Evolutionary conservation across 805 yeast genomes (phyloP), one percentile per base, ranked within the genome.

Genomic region (Wickerhamiella hasegawae): DNA sequence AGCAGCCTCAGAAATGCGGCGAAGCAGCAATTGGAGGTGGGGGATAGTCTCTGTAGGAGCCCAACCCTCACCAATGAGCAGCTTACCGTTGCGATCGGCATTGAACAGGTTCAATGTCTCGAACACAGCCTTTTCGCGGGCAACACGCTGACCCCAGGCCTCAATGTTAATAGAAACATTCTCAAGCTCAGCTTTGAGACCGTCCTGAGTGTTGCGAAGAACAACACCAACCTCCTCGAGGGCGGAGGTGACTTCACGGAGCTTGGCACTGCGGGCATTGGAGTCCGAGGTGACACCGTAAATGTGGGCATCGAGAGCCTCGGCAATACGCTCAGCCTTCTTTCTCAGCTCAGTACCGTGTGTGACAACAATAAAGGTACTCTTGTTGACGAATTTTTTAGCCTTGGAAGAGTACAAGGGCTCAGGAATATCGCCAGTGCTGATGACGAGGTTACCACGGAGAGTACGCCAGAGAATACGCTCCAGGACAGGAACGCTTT

Each of bases 1-100:
- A 5, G 65, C 52, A 37, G 61, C 43, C 47, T 71, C 75, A 20
- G 79, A 70, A 38, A 73, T 68, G 30, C 70, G 72, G 45, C 76
- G 69, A 42, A 90, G 60, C 1, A 85, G 69, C 27, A 65, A 58
- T 42, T 75, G 77, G 38, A 87, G 72, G n/a, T 59, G 46, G 4
- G 66, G 65, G 26, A 85, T 59, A 41, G 84, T 94, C 42, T 71
- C 73, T 16, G 75, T 66, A 27, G 99, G 97, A 16, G 82, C 63
- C 99, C 99, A 90, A 22, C 97, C 98, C 62, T 92, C 97, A 16
- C 92, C 94, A 32, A 87, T 71, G 41, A 90, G 63, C 25, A 94
- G 80, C 54, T 79, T 73, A 59, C 94, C 73, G n/a, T 76, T 62
- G 44, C 71, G 81, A 51, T 80, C 92, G 55, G 76, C 78, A 51